These are phyloP conservation scores for Ensete glaucum DNA, from an alignment of 176 grass and related monocot species.

Conservation along the genomic window DNA sequence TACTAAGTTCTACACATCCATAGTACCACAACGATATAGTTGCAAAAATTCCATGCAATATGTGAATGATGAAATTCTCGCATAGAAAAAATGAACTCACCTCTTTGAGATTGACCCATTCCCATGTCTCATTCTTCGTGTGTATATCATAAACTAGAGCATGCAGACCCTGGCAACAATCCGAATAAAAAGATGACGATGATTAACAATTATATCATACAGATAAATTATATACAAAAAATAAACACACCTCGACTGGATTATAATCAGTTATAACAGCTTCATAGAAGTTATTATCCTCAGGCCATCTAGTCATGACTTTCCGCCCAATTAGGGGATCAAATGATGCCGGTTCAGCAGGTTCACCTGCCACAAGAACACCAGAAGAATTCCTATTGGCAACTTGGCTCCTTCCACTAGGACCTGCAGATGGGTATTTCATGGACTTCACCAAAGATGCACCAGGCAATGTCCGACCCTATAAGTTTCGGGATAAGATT, in stretches of 20 bases:
- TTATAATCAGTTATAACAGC: conserved; percentile 19
- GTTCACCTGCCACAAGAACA: neutral
- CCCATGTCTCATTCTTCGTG: conserved; percentile 10
- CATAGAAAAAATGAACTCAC: neutral
- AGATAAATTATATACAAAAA: too few species aligned
- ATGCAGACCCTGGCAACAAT: conserved; percentile 5
- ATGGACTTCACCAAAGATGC: neutral
- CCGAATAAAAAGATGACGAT: too few species aligned
- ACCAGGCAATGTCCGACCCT: neutral
- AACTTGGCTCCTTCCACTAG: conserved; percentile 25
- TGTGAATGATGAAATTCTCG: neutral
- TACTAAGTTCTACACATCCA: too few species aligned
- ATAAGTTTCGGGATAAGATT: neutral
- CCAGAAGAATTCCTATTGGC: conserved; percentile 3
- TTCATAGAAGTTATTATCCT: conserved; percentile 18
- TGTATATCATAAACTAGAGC: conserved; percentile 6
- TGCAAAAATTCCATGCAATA: too few species aligned
- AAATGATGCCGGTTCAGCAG: neutral
- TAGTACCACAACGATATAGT: too few species aligned
- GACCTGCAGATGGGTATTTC: conserved; percentile 22
- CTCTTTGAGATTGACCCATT: conserved; percentile 18
- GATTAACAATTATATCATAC: too few species aligned
- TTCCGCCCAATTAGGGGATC: conserved; percentile 6
- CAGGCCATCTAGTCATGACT: conserved; percentile 14
- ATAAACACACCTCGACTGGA: conserved; percentile 1